Base-by-base conservation (phyloP, 345 rosid species). In the Eucalyptus tenuipes region DNA sequence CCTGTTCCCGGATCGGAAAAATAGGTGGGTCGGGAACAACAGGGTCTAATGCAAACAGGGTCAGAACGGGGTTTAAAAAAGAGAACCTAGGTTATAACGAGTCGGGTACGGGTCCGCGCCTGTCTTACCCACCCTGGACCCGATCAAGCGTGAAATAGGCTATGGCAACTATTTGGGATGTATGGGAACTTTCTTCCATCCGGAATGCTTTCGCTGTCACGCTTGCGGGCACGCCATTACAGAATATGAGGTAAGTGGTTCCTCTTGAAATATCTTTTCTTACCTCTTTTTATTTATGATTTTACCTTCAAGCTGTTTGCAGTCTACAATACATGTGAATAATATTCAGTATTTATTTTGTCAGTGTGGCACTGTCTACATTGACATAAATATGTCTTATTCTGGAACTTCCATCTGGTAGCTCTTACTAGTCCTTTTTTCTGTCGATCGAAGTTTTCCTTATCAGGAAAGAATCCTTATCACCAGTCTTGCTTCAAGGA, bases 401-500 rank as follows among this genome's bases (percentile, higher is more conserved):
- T 33, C 61, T 29, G 87, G 61, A 85, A 85, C 55, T n/a, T 55
- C 44, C 20, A n/a, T 85, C 27, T 75, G 47, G 45, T 75, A 20
- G 82, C 47, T 40, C 82, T 88, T 86, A 88, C 90, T 68, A 53
- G 68, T 57, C 33, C 85, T 85, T 87, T 92, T 88, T 90, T 90
- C 91, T 91, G 86, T 93, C 93, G 90, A 90, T 91, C 89, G 44
- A 86, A 86, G 61, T 49, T 49, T 86, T 86, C 99, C 84, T 91
- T 94, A 88, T 94, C 94, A 93, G 99, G 95, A 75, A 93, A 61
- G 12, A 92, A 95, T 89, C 95, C 96, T 7, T 97, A 97, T 88
- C 99, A 98, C 94, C 95, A 95, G 93, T 92, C 94, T 87, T 98
- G 99, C 92, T 97, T 98, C 94, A 96, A 94, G 91, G 98, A 96